Base-by-base conservation (phyloP, 306 rosid species). In the Vigna hirtella region DNA sequence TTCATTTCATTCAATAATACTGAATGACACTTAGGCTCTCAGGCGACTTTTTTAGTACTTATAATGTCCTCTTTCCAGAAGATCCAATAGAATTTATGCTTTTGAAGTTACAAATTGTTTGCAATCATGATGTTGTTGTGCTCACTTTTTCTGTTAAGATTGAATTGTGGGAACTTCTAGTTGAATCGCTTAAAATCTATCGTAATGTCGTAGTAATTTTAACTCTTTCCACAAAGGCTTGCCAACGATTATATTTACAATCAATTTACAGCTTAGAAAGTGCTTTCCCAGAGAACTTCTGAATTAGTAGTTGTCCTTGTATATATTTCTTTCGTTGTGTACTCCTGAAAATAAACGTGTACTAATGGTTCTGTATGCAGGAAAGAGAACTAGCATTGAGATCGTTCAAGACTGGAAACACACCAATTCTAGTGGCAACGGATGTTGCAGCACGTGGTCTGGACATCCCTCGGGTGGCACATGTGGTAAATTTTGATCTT, bases 381-480 rank as follows among this genome's bases (percentile, higher is more conserved):
- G 97, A 91, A 77, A 89, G 97, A 86, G 94, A 91, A 82, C 81
- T 78, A 14, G 97, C 97, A 67, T 72, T 91, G 73, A 89, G 91
- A 66, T 91, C 92, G 2, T 88, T 91, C 84, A 89, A 91, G 85
- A 89, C 82, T 57, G 97, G 97, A 65, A 74, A 85, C 50, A 88
- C 97, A 9, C 97, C 97, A 64, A 91, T 91, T 77, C 76, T 91
- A 58, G 97, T 91, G 84, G 97, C 97, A 57, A 91, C 97, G 3
- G 97, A 91, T 79, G 94, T 91, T 75, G 97, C 97, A 20, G 94
- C 97, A 53, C 92, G 97, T 73, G 97, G 97, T 67, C 94, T 91
- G 64, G 97, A 91, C 67, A 91, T 91, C 53, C 97, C 97, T 13
- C 89, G 86, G 26, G 97, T 91, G 30, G 91, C 90, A 48, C 97